phyloP scores from a whole-genome alignment of 306 rosid genomes.

The Fagus sylvatica region DNA sequence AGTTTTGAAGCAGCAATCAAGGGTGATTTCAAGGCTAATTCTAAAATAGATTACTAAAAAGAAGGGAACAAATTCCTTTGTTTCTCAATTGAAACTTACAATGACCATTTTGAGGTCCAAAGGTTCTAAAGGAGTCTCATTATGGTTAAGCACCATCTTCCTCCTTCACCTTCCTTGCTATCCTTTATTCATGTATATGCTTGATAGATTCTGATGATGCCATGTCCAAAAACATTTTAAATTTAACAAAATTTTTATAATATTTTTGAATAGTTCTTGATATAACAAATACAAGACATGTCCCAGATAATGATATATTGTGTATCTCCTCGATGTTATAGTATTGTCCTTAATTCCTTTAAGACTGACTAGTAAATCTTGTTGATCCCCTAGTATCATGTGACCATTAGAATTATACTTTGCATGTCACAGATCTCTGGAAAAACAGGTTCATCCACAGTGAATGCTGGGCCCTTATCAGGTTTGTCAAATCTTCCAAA shows the following conservation, averaged over 20 bases:
- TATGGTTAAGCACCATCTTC: neutral
- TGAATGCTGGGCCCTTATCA: constrained; percentile 79
- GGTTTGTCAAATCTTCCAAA: constrained; percentile 76
- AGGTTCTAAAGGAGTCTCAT: neutral
- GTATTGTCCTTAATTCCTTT: neutral
- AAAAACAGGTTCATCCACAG: constrained; percentile 85
- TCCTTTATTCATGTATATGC: neutral
- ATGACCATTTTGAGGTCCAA: neutral
- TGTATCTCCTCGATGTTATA: neutral
- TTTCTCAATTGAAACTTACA: neutral
- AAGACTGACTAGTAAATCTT: neutral
- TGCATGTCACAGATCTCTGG: constrained; percentile 72
- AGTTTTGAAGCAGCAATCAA: neutral
- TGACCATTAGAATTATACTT: neutral
- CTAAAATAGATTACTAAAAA: neutral
- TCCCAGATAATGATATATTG: no score
- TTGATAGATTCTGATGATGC: neutral
- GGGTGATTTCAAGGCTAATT: neutral
- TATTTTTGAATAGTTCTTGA: neutral
- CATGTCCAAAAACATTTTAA: neutral
- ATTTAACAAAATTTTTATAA: neutral
- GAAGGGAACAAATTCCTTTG: neutral
- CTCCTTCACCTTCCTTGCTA: neutral
- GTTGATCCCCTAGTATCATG: neutral
- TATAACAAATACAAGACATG: neutral